Percentiles rank a stretch among this genome's conserved stretches.
Conservation (phyloP, 768 basidiomycete species). For the Mycena epipterygia region DNA sequence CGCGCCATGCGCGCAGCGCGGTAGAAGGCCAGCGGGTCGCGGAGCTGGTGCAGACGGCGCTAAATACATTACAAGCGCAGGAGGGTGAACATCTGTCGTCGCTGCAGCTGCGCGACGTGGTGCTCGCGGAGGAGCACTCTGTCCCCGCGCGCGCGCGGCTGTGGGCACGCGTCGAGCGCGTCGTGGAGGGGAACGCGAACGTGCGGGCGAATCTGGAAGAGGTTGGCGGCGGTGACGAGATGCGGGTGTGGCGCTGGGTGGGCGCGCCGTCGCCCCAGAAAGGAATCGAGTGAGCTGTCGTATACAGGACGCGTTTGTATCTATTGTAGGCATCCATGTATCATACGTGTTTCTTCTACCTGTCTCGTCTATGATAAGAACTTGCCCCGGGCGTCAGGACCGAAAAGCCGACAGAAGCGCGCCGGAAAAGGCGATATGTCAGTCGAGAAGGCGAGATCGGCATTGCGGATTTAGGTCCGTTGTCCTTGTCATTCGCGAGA, state of each 20-base stretch:
- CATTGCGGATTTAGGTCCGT: background rate
- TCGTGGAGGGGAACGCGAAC: slow-evolving; percentile 93
- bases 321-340: slow-evolving; percentile 17
- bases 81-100: slow-evolving; percentile 87
- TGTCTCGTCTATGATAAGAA: no score
- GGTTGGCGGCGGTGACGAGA: slow-evolving; percentile 86
- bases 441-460: slow-evolving; percentile 9
- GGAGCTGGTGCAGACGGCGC: slow-evolving; percentile 82
- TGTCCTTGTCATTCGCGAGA: background rate
- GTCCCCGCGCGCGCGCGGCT: slow-evolving; percentile 72
- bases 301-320: background rate
- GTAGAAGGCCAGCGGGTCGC: slow-evolving; percentile 76
- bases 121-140: slow-evolving; percentile 87
- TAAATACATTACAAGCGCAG: slow-evolving; percentile 86
- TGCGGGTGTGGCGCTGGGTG: slow-evolving; percentile 93
- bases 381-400: no score
- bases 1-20: slow-evolving; percentile 63
- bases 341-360: no score
- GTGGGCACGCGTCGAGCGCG: slow-evolving; percentile 86
- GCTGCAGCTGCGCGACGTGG: slow-evolving; percentile 88
- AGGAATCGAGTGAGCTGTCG: background rate
- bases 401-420: slow-evolving; percentile 8
- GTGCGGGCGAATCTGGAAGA: slow-evolving; percentile 89
- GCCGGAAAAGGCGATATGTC: slow-evolving; percentile 14
- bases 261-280: slow-evolving; percentile 54